Evolutionary conservation across 805 yeast species (phyloP).

Genomic region (Pichia californica): DNA sequence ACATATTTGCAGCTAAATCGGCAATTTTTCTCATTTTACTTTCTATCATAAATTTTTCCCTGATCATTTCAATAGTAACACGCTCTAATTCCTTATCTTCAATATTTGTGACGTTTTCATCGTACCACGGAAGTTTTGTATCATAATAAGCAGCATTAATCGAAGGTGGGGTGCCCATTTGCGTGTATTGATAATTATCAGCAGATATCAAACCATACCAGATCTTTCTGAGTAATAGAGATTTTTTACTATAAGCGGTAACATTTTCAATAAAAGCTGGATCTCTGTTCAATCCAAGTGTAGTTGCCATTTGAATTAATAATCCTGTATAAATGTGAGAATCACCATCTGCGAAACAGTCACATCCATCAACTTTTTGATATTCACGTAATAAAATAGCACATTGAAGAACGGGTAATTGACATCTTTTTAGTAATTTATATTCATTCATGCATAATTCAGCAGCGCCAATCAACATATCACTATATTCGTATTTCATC

Average conservation of each 20-base stretch:
- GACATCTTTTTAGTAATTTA: constrained; percentile 39
- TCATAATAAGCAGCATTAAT: constrained; percentile 41
- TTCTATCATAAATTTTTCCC: constrained; percentile 27
- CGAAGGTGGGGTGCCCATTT: constrained; percentile 42
- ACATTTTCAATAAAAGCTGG: background rate
- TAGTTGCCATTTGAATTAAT: constrained; percentile 58
- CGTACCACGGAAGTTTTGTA: constrained; percentile 41
- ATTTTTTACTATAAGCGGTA: constrained; percentile 13
- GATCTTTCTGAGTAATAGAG: constrained; percentile 47
- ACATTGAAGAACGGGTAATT: constrained; percentile 47
- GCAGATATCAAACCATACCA: constrained; percentile 46
- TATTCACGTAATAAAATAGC: constrained; percentile 45
- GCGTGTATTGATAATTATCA: constrained; percentile 40
- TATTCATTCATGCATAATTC: constrained; percentile 51
- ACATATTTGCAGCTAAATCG: constrained; percentile 34
- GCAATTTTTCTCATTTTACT: constrained; percentile 30
- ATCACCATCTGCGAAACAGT: constrained; percentile 51
- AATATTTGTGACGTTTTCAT: constrained; percentile 28
- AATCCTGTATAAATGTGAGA: constrained; percentile 50
- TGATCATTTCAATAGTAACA: constrained; percentile 30
- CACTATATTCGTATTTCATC: constrained; percentile 19
- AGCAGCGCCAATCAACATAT: constrained; percentile 36
- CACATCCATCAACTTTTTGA: constrained; percentile 42
- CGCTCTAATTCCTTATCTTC: constrained; percentile 36
- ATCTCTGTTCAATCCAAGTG: constrained; percentile 43